Conservation (phyloP, 305 asterid genomes). For the Solanum hybrid region DNA sequence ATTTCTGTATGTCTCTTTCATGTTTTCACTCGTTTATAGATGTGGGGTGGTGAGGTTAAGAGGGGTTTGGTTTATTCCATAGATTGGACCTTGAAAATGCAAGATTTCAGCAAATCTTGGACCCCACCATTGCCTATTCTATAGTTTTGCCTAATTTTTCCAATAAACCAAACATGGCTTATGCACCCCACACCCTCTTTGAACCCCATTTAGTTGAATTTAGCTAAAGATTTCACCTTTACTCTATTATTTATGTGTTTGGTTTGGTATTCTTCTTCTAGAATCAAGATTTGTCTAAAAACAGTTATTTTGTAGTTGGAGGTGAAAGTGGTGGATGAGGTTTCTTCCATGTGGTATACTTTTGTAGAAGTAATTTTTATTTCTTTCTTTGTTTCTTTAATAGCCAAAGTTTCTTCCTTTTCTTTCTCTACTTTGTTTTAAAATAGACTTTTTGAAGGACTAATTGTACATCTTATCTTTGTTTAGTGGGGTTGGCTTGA, state of each 20-base stretch:
- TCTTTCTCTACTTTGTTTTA: background rate
- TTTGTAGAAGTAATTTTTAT: slow-evolving; percentile 16
- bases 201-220: background rate
- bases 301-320: slow-evolving; percentile 6
- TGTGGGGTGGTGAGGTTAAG: background rate
- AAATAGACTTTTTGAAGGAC: slow-evolving; percentile 18
- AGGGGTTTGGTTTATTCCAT: background rate
- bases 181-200: background rate
- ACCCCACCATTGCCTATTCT: slow-evolving; percentile 12
- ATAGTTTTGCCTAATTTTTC: slow-evolving; percentile 4
- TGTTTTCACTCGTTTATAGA: background rate
- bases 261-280: background rate
- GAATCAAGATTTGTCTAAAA: slow-evolving; percentile 3
- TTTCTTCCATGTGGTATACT: slow-evolving; percentile 18
- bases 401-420: slow-evolving; percentile 10
- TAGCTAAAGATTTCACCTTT: background rate
- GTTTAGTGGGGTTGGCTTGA: slow-evolving; percentile 1
- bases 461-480: slow-evolving; percentile 4
- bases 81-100: slow-evolving; percentile 13
- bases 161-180: background rate
- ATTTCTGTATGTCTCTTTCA: background rate
- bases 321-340: slow-evolving; percentile 11
- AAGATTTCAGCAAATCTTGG: slow-evolving; percentile 24
- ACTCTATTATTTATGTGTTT: background rate
- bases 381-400: slow-evolving; percentile 12